Base-by-base conservation (phyloP, 192 early-diverging fungal genomes). In the Podila epigama region DNA sequence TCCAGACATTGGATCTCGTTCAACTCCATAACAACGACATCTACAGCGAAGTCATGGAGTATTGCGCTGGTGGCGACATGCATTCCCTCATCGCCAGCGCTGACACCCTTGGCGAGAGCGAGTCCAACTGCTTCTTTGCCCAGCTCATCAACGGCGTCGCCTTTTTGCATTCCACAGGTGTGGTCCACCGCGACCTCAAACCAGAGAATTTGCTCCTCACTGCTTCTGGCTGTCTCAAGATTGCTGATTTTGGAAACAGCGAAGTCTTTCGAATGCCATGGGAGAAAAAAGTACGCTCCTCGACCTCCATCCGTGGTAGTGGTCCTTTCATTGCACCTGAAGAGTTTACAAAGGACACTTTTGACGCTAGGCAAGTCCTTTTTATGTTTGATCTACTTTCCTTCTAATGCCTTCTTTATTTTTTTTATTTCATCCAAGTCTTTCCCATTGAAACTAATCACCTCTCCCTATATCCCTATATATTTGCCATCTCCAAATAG, bases 311-410 rank as follows among this genome's bases (percentile, higher is more conserved):
- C n/a, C 89, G 87, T 51, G 93, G 93, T 22, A 88, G 85, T 39
- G 93, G 91, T 31, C 93, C 93, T 0, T 95, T 94, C 60, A 95
- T 95, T 71, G 92, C 93, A 0, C 93, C 93, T 4, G 93, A 94
- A 66, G 79, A 86, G 64, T 92, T 89, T 67, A 68, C 48, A 7
- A 66, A 68, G n/a, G 58, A 79, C 9, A 90, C 89, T 51, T 95
- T 92, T 81, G 92, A 94, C 75, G 81, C 88, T 22, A 86, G 92
- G 91, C 90, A 55, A 65, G 37, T 25, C 34, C 12, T 41, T 63
- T 61, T 29, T 25, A 22, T 51, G 28, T 48, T 32, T 32, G n/a
- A n/a, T n/a, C n/a, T n/a, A n/a, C n/a, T n/a, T n/a, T n/a, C n/a
- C n/a, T n/a, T n/a, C n/a, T n/a, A n/a, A n/a, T 44, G 10, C 28